phyloP scores from a whole-genome alignment of 2,329 filamentous ascomycete genomes.

The Xylaria sp. region DNA sequence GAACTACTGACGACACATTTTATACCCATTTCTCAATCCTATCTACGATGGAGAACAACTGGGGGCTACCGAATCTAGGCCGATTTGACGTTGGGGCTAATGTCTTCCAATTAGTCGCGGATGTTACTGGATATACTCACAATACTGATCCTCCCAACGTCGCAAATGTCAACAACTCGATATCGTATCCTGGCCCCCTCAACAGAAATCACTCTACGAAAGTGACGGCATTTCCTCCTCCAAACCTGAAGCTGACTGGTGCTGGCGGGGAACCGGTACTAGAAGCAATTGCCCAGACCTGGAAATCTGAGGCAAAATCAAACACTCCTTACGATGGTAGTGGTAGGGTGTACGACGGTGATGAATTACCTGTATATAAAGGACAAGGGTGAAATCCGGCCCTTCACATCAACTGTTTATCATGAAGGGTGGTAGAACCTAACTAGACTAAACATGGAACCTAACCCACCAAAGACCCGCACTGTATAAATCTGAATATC shows the following conservation, averaged over 20 bases:
- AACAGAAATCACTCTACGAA: slow-evolving; percentile 49
- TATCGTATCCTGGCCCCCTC: slow-evolving; percentile 56
- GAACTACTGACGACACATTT: slow-evolving; percentile 74
- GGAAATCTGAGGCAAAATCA: slow-evolving; percentile 44
- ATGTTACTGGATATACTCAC: slow-evolving; percentile 66
- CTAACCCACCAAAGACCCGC: too few species aligned
- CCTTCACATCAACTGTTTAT: not conserved
- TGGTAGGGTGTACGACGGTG: slow-evolving; percentile 56
- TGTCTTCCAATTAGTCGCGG: slow-evolving; percentile 68
- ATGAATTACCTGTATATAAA: slow-evolving; percentile 53
- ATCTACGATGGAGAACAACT: slow-evolving; percentile 72
- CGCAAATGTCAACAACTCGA: slow-evolving; percentile 51
- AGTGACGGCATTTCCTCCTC: slow-evolving; percentile 50
- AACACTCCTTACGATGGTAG: slow-evolving; percentile 59
- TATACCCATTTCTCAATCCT: slow-evolving; percentile 68
- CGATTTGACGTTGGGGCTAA: slow-evolving; percentile 53
- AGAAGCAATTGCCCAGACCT: slow-evolving; percentile 47
- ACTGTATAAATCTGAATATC: too few species aligned
- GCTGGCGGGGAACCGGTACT: slow-evolving; percentile 55
- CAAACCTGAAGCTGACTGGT: slow-evolving; percentile 56
- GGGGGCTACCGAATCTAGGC: slow-evolving; percentile 63
- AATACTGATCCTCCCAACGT: slow-evolving; percentile 52
- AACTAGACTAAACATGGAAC: too few species aligned
- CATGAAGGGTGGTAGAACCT: too few species aligned
- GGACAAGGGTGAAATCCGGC: slow-evolving; percentile 41